Conservation (phyloP, 2,329 filamentous ascomycete species). For the Pseudonectria buxi region DNA sequence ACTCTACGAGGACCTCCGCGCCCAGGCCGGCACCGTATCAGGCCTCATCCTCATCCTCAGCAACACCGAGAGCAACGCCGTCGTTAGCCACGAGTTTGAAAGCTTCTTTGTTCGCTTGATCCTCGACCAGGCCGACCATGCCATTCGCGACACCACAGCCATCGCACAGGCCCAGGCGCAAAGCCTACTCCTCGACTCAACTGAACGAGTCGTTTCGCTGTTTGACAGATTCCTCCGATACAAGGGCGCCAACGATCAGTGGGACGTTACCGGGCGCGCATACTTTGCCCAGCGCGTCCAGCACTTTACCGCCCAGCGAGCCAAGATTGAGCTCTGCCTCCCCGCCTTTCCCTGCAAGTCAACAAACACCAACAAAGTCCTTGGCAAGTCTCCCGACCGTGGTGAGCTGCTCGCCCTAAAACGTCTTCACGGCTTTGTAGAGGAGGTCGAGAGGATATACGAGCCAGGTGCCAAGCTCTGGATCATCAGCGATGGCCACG, state of each 20-base stretch:
- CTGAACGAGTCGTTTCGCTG: constrained; percentile 10
- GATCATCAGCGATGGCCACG: constrained; percentile 35
- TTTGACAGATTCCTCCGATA: constrained; percentile 21
- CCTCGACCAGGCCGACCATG: not conserved
- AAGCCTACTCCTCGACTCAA: not conserved
- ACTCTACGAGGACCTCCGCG: too few species aligned
- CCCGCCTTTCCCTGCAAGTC: constrained; percentile 36
- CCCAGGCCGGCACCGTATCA: not conserved
- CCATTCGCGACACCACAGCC: not conserved
- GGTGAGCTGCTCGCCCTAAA: constrained; percentile 29
- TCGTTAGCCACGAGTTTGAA: not conserved
- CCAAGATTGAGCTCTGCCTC: constrained; percentile 23
- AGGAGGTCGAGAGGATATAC: constrained; percentile 25
- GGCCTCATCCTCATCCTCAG: not conserved
- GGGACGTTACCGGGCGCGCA: constrained; percentile 12
- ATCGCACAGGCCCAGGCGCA: not conserved
- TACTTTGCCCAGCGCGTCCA: constrained; percentile 16
- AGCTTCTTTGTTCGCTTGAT: not conserved
- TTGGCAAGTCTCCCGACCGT: constrained; percentile 25
- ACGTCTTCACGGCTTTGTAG: constrained; percentile 23
- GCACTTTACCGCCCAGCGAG: constrained; percentile 17
- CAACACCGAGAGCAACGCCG: not conserved
- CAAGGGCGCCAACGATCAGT: constrained; percentile 15
- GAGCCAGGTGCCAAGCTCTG: constrained; percentile 27
- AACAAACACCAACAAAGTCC: constrained; percentile 28